These are phyloP conservation scores for Cocos nucifera DNA, from an alignment of 176 grass and related monocot genomes.

Conservation along the genomic window DNA sequence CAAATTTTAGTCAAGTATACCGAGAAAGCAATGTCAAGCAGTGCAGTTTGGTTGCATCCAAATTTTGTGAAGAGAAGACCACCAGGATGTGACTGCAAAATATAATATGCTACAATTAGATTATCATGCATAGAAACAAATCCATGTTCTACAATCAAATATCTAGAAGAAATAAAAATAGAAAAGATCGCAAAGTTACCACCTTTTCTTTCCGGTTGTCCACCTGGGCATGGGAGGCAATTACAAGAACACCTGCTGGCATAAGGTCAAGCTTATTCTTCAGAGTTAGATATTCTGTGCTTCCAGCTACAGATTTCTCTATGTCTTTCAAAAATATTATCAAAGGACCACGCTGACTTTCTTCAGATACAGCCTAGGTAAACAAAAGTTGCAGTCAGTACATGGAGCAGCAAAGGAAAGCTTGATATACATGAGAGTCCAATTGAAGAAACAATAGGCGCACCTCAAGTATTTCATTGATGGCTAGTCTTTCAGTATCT, in stretches of 20 bases:
- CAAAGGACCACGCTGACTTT: constrained; percentile 51
- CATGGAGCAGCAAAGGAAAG: constrained; percentile 6
- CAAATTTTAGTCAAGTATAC: constrained; percentile 17
- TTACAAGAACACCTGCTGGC: constrained; percentile 70
- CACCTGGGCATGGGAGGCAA: constrained; percentile 68
- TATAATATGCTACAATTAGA: constrained; percentile 8
- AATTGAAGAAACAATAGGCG: constrained; percentile 10
- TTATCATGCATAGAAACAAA: constrained; percentile 1
- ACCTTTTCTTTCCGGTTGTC: constrained; percentile 93
- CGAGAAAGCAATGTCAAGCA: constrained; percentile 84
- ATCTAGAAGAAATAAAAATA: background rate
- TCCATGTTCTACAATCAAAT: background rate
- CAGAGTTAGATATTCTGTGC: constrained; percentile 56
- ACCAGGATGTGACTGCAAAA: constrained; percentile 53
- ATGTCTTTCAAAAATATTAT: constrained; percentile 77
- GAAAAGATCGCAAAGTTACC: constrained; percentile 11
- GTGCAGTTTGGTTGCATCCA: constrained; percentile 56
- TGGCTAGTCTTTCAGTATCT: constrained; percentile 60
- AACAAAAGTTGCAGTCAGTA: constrained; percentile 16
- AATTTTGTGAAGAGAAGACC: constrained; percentile 94
- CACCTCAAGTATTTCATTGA: constrained; percentile 84
- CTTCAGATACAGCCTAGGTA: constrained; percentile 69
- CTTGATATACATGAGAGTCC: background rate
- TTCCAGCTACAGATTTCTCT: constrained; percentile 70
- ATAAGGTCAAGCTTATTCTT: constrained; percentile 64